Base-by-base conservation (phyloP, 257 asterid genomes). In the Solanum neorickii region DNA sequence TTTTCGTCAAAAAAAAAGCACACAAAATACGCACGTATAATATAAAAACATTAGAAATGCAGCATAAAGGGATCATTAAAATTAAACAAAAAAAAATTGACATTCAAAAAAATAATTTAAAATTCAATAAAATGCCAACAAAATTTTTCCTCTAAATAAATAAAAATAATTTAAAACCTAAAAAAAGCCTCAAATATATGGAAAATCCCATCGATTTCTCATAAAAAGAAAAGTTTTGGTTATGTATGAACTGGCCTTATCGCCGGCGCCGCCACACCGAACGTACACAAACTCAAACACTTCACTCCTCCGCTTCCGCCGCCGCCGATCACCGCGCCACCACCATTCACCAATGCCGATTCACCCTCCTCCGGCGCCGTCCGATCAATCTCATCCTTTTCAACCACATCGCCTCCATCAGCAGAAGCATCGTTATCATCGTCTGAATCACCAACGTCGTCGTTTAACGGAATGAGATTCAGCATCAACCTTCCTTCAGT, bases 401-500 rank as follows among this genome's bases (percentile, higher is more conserved):
- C 89, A 2, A 69, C 70, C 2, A 20, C 87, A 70, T 68, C 84
- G 8, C 70, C 59, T 1, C 72, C 52, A 77, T 29, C 85, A 7
- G 1, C 72, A 37, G 39, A 7, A 42, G 33, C 92, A 73, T 75
- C 87, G 33, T 35, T 80, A 1, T 5, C 72, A 49, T 46, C 91
- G 47, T 86, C 86, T 6, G 41, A 87, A 78, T 29, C 41, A 7
- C 13, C 31, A 33, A 23, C 88, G 83, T 5, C 90, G 59, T 88
- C 91, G 86, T 83, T 89, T 1, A 94, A 62, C 12, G 93, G 95
- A 4, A 96, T 90, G 2, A 95, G 91, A 60, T 87, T 90, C 23
- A 95, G 76, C n/a, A 90, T 89, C 60, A 95, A 93, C 1, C 98
- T 93, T 6, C 98, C 98, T 18, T 94, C 78, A 84, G 93, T 88